A percentile compares a stretch with the other conserved stretches of the same genome.
These are phyloP conservation scores for Actinomortierella ambigua DNA, from an alignment of 371 early-diverging fungal genomes.

Conservation along the genomic window DNA sequence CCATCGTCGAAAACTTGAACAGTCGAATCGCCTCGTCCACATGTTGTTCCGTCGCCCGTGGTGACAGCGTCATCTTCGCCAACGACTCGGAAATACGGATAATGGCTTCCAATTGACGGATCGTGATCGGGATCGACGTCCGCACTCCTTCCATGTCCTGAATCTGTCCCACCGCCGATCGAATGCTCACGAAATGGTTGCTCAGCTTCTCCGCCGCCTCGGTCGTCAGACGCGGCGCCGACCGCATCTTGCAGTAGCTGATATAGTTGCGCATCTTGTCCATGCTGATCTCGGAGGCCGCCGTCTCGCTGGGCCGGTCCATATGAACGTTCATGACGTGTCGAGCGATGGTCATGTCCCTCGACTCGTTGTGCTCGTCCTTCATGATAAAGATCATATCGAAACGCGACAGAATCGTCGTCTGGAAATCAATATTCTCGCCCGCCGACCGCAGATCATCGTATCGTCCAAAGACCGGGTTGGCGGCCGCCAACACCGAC, in stretches of 20 bases:
- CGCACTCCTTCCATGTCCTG: slow-evolving; percentile 78
- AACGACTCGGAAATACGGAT: slow-evolving; percentile 99
- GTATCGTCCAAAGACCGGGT: slow-evolving; percentile 99
- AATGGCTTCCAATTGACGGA: slow-evolving; percentile 99
- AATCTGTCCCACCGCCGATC: slow-evolving; percentile 84
- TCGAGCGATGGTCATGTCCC: slow-evolving; percentile 90
- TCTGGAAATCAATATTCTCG: slow-evolving; percentile 99
- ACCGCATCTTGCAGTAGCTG: slow-evolving; percentile 92
- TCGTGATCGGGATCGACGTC: slow-evolving; percentile 98
- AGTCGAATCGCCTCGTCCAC: slow-evolving; percentile 99
- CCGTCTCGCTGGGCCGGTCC: slow-evolving; percentile 69
- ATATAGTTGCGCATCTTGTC: slow-evolving; percentile 94
- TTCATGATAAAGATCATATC: slow-evolving; percentile 97
- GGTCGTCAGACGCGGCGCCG: slow-evolving; percentile 89
- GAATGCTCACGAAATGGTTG: slow-evolving; percentile 94
- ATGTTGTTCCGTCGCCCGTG: slow-evolving; percentile 87
- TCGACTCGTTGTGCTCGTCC: slow-evolving; percentile 86
- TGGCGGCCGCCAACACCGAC: slow-evolving; percentile 99
- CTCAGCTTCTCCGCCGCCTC: slow-evolving; percentile 92
- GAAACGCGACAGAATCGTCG: slow-evolving; percentile 97
- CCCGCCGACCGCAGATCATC: slow-evolving; percentile 98
- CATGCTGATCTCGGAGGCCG: slow-evolving; percentile 80
- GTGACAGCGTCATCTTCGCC: slow-evolving; percentile 96
- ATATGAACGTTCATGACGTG: slow-evolving; percentile 95
- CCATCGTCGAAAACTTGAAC: slow-evolving; percentile 98